phyloP scores from a whole-genome alignment of 805 yeast species.

The Cyberlindnera misumaiensis region DNA sequence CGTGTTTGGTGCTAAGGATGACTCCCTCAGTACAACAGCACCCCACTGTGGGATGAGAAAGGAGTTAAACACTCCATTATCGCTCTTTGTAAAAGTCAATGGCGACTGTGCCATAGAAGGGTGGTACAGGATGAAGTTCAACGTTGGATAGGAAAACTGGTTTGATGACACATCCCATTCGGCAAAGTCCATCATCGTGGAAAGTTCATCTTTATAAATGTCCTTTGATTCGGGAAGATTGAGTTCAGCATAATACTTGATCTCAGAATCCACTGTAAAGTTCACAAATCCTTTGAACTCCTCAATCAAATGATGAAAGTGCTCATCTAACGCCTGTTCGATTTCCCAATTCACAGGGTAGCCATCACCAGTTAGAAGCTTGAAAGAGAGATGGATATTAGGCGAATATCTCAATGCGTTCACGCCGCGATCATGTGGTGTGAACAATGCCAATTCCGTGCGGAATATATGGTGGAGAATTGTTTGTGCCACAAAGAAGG shows the following conservation, averaged over 20 bases:
- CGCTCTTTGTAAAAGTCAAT: background rate
- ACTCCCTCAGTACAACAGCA: constrained; percentile 42
- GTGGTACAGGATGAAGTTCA: constrained; percentile 65
- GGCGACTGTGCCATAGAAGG: constrained; percentile 47
- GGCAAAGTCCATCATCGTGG: constrained; percentile 76
- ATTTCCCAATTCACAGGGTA: constrained; percentile 70
- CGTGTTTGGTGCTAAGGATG: constrained; percentile 22
- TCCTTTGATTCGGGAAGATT: constrained; percentile 19
- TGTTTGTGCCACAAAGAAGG: constrained; percentile 52
- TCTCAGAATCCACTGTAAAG: constrained; percentile 72
- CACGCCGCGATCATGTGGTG: constrained; percentile 13
- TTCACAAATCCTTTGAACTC: constrained; percentile 51
- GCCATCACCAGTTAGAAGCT: constrained; percentile 67
- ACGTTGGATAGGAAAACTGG: constrained; percentile 53
- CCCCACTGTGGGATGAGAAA: constrained; percentile 88
- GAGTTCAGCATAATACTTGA: constrained; percentile 50
- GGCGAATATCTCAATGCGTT: constrained; percentile 40
- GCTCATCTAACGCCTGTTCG: constrained; percentile 39
- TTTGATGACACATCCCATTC: constrained; percentile 67
- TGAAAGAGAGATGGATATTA: constrained; percentile 66
- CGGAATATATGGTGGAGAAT: constrained; percentile 39
- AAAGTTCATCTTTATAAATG: constrained; percentile 43
- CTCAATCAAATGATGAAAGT: constrained; percentile 50
- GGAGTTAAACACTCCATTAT: constrained; percentile 17
- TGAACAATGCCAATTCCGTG: constrained; percentile 31